These are phyloP conservation scores for Coprinopsis sp. DNA, from an alignment of 768 basidiomycete genomes.

Conservation along the genomic window DNA sequence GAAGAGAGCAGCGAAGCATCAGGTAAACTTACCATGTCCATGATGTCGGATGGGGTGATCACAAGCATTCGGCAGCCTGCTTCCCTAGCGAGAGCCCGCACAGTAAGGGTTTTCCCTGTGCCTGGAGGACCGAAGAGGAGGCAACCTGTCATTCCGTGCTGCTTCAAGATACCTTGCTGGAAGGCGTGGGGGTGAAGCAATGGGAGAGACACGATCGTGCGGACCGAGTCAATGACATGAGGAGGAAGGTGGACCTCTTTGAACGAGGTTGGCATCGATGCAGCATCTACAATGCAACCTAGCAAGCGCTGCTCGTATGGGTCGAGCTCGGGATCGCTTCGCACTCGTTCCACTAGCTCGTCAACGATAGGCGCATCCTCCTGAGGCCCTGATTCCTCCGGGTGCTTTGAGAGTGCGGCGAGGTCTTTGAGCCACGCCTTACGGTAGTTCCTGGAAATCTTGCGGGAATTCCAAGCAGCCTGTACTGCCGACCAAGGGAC, in stretches of 20 bases:
- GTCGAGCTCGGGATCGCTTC: slow-evolving; percentile 71
- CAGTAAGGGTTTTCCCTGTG: slow-evolving; percentile 83
- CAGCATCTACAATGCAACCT: slow-evolving; percentile 82
- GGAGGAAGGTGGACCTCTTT: slow-evolving; percentile 82
- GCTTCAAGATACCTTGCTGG: slow-evolving; percentile 82
- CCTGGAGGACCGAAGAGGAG: slow-evolving; percentile 92
- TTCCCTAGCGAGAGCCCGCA: slow-evolving; percentile 88
- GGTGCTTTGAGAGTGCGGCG: slow-evolving; percentile 19
- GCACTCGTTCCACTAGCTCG: slow-evolving; percentile 73
- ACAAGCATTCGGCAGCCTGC: slow-evolving; percentile 92
- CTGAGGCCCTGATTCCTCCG: slow-evolving; percentile 33
- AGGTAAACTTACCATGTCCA: slow-evolving; percentile 75
- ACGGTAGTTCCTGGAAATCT: slow-evolving; percentile 45
- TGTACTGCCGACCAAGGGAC: slow-evolving; percentile 67
- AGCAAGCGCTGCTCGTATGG: slow-evolving; percentile 77
- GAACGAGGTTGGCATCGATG: slow-evolving; percentile 77
- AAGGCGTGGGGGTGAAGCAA: slow-evolving; percentile 85
- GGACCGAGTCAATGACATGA: slow-evolving; percentile 86
- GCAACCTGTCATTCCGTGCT: slow-evolving; percentile 88
- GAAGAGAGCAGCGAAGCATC: slow-evolving; percentile 1
- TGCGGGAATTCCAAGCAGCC: slow-evolving; percentile 59
- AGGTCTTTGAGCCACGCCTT: slow-evolving; percentile 59
- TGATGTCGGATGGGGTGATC: slow-evolving; percentile 88
- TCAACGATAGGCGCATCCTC: slow-evolving; percentile 44
- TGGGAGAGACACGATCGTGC: slow-evolving; percentile 87